A percentile compares a stretch with the other conserved stretches of the same genome.
Evolutionary conservation across 2,329 filamentous ascomycete species (phyloP).

Genomic region (Trichophyton benhamiae): DNA sequence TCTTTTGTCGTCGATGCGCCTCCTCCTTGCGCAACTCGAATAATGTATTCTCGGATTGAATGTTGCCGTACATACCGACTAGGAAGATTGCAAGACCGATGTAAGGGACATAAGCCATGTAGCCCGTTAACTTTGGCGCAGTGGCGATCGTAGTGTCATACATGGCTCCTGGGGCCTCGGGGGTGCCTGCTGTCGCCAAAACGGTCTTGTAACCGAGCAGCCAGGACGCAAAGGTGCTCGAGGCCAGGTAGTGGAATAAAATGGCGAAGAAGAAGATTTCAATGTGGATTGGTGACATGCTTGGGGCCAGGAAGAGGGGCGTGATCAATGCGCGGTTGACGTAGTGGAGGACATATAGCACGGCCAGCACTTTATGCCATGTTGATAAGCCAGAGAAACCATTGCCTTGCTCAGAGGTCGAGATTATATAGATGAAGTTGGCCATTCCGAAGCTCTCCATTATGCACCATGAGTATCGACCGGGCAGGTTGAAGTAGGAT

Average conservation of each 20-base stretch:
- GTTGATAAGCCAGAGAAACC: slow-evolving; percentile 21
- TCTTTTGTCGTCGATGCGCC: slow-evolving; percentile 37
- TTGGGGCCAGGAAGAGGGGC: slow-evolving; percentile 67
- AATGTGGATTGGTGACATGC: slow-evolving; percentile 79
- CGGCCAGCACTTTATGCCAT: slow-evolving; percentile 26
- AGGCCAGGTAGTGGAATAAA: slow-evolving; percentile 70
- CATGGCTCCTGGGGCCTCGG: slow-evolving; percentile 6
- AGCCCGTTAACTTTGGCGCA: slow-evolving; percentile 37
- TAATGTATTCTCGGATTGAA: slow-evolving; percentile 79
- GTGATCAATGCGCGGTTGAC: slow-evolving; percentile 73
- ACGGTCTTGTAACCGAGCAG: slow-evolving; percentile 62
- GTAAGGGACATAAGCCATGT: slow-evolving; percentile 32
- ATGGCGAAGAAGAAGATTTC: slow-evolving; percentile 53
- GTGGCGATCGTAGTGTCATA: slow-evolving; percentile 39
- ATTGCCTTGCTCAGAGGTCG: slow-evolving; percentile 46
- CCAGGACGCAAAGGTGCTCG: slow-evolving; percentile 64
- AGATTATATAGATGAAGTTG: slow-evolving; percentile 68
- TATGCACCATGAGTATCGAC: slow-evolving; percentile 70
- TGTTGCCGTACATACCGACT: slow-evolving; percentile 64
- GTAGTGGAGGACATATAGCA: slow-evolving; percentile 65
- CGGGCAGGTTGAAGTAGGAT: slow-evolving; percentile 72
- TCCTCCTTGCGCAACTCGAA: slow-evolving; percentile 71
- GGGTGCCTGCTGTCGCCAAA: slow-evolving; percentile 14
- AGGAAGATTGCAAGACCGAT: slow-evolving; percentile 64
- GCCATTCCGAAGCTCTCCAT: slow-evolving; percentile 78